Evolutionary conservation across 2,329 filamentous ascomycete species (phyloP).

Genomic region (Fusarium ambrosium): DNA sequence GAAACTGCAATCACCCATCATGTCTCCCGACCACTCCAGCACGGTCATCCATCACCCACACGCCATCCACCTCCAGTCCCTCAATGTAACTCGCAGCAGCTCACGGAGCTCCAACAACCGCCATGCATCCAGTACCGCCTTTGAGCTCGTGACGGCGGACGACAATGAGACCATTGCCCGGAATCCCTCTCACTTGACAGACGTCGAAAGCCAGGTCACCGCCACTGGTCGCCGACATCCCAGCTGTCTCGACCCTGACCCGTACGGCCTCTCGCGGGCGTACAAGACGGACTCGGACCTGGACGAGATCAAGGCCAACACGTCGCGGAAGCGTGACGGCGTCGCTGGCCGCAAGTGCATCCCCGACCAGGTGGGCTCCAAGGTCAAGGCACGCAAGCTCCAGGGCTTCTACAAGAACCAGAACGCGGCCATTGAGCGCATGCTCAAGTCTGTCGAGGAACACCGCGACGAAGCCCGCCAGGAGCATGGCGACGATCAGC

Average conservation of each 20-base stretch:
- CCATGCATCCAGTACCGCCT: conserved; percentile 61
- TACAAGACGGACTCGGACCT: conserved; percentile 86
- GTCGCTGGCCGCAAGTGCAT: conserved; percentile 31
- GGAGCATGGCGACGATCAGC: conserved; percentile 82
- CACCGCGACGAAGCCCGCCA: conserved; percentile 86
- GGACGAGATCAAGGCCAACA: conserved; percentile 82
- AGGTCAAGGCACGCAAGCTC: conserved; percentile 66
- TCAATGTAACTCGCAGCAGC: conserved; percentile 47
- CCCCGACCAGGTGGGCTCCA: conserved; percentile 42
- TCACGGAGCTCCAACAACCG: conserved; percentile 46
- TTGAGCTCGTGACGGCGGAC: conserved; percentile 56
- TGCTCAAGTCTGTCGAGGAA: conserved; percentile 93
- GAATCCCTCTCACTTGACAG: conserved; percentile 56
- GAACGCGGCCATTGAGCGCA: conserved; percentile 92
- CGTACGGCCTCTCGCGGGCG: conserved; percentile 81
- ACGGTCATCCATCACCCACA: conserved; percentile 61
- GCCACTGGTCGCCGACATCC: conserved; percentile 53
- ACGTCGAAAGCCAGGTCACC: conserved; percentile 65
- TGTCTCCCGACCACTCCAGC: conserved; percentile 59
- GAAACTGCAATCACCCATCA: conserved; percentile 38
- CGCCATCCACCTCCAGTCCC: conserved; percentile 57
- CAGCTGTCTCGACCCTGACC: conserved; percentile 74
- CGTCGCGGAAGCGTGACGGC: conserved; percentile 78
- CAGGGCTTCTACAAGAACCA: conserved; percentile 89
- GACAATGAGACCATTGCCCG: conserved; percentile 58